Evolutionary conservation across 1,284 basidiomycete species (phyloP), one percentile per base, ranked within the genome.

Genomic region (Ustilago trichophora): DNA sequence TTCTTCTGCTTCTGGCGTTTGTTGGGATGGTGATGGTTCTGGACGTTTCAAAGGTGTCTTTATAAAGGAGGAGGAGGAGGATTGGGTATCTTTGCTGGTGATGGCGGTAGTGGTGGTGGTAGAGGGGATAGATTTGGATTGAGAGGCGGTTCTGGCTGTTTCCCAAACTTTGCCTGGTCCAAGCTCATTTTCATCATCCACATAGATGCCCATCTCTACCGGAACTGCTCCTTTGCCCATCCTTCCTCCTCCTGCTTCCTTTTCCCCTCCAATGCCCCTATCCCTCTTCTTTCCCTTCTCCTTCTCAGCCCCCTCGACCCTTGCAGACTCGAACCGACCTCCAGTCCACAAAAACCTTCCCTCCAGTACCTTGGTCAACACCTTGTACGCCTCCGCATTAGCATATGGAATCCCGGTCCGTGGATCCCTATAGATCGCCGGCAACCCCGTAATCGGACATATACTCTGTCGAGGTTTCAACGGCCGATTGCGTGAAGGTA

Each of bases 371-470:
- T 82, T 82, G 5, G 86, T 87, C 32, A 92, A 82, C 2, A 85
- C 85, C 29, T 85, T 76, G 77, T 87, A 93, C 11, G 90, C 90
- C n/a, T 83, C 81, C 5, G 85, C 77, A 63, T 88, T 86, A 3
- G 90, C 89, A 77, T 87, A 93, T 0, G 91, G 90, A 3, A 90
- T 88, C 9, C 88, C 88, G 0, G 89, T 89, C 32, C 87, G 84
- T 4, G 91, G 90, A 76, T 93, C 91, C 31, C 86, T 79, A 75
- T 93, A 93, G 25, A 83, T 71, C 0, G 85, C 85, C 0, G 82
- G 78, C 6, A 82, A 73, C 12, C 85, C 85, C 0, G 84, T 85
- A 43, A 85, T 78, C 1, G 83, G 83, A 59, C 85, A 85, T 18
- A 80, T 71, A 3, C 80, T 78, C 27, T 74, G 75, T 12, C 74